Evolutionary conservation across 345 rosid species (phyloP).

Genomic region (Cardiospermum halicacabum): DNA sequence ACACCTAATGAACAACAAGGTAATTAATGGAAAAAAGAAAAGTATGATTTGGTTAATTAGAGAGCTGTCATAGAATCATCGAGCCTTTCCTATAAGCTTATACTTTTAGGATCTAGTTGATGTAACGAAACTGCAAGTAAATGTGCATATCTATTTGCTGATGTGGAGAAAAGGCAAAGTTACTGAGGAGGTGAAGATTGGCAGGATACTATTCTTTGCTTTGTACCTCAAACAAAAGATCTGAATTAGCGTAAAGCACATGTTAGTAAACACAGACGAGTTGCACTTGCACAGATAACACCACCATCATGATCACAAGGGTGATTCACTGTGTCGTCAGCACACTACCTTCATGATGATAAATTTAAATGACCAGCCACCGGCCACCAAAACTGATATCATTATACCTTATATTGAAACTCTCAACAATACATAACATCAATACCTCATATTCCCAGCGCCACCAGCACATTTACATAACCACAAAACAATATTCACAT

Average conservation of each 20-base stretch:
- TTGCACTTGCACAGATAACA: neutral
- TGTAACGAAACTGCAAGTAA: too few species aligned
- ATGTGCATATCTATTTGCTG: neutral
- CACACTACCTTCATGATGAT: neutral
- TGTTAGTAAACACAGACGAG: neutral
- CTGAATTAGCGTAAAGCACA: too few species aligned
- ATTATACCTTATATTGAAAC: neutral
- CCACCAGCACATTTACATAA: neutral
- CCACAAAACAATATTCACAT: neutral
- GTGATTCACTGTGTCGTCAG: neutral
- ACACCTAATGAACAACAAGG: conserved; percentile 32
- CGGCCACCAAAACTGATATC: neutral
- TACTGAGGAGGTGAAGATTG: neutral
- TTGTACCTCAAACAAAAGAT: neutral
- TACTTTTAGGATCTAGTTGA: too few species aligned
- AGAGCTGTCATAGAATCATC: too few species aligned
- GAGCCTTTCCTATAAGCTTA: too few species aligned
- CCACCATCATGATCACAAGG: neutral
- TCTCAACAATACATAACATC: neutral
- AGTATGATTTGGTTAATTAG: too few species aligned
- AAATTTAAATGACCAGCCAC: neutral
- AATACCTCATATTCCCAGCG: neutral
- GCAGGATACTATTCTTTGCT: neutral
- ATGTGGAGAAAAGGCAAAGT: neutral
- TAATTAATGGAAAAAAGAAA: neutral